phyloP scores from a whole-genome alignment of 192 early-diverging fungal species.

The Lobosporangium transversale region DNA sequence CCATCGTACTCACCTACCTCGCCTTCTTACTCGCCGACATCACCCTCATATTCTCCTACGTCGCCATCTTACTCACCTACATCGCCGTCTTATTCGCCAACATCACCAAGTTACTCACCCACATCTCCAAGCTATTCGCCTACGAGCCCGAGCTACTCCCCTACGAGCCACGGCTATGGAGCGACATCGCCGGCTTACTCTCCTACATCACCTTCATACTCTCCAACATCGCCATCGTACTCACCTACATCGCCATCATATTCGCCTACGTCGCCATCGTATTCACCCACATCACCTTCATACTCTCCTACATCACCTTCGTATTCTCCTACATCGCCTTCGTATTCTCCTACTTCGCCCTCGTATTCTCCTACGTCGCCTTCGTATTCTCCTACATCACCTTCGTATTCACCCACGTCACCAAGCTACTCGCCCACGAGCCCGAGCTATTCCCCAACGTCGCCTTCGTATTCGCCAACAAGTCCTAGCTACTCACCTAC shows the following conservation, averaged over 20 bases:
- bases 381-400: conserved; percentile 73
- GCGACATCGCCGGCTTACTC: conserved; percentile 75
- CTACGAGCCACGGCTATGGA: conserved; percentile 64
- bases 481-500: conserved; percentile 55
- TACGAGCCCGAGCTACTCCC: conserved; percentile 80
- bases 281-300: conserved; percentile 77
- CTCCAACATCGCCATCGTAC: conserved; percentile 82
- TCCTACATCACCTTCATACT: conserved; percentile 81
- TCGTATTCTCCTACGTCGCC: conserved; percentile 82
- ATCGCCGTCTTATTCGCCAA: conserved; percentile 74
- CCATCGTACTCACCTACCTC: conserved; percentile 62
- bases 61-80: conserved; percentile 80
- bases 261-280: conserved; percentile 71
- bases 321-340: conserved; percentile 81
- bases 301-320: conserved; percentile 79
- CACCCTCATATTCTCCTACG: conserved; percentile 18
- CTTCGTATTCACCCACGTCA: conserved; percentile 57
- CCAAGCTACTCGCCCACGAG: conserved; percentile 10
- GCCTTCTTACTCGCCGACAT: conserved; percentile 4
- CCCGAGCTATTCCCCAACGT: conserved; percentile 17
- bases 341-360: conserved; percentile 72
- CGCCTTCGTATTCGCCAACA: conserved; percentile 78
- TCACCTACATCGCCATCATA: conserved; percentile 79
- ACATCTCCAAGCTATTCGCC: conserved; percentile 75
- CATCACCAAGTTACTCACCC: conserved; percentile 68